phyloP scores from a whole-genome alignment of 1,284 basidiomycete genomes.

The Ustilago vetiveriae region DNA sequence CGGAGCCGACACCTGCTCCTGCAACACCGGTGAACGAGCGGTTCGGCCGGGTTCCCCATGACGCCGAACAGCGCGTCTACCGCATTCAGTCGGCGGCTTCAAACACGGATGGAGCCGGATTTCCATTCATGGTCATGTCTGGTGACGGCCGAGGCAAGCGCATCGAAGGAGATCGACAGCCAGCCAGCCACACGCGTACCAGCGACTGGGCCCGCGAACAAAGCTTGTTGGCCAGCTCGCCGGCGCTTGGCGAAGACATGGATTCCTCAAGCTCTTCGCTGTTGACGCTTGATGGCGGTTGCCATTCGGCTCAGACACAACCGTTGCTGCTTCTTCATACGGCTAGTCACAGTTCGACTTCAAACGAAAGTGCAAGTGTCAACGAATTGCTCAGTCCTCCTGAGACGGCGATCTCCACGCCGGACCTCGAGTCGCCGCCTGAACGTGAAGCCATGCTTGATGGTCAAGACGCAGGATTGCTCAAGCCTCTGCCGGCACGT shows the following conservation, averaged over 20 bases:
- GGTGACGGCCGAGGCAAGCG: background rate
- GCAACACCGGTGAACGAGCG: constrained; percentile 4
- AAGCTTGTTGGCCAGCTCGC: constrained; percentile 5
- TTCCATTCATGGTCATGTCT: constrained; percentile 16
- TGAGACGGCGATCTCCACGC: constrained; percentile 29
- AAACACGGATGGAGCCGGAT: background rate
- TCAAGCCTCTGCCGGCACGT: constrained; percentile 1
- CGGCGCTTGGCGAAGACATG: background rate
- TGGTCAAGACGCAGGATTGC: background rate
- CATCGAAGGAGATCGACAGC: background rate
- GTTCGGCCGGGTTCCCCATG: constrained; percentile 18
- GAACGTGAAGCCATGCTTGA: background rate
- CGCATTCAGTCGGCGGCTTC: constrained; percentile 10
- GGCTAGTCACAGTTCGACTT: constrained; percentile 23
- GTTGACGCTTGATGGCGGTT: background rate
- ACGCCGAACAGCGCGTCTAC: constrained; percentile 19
- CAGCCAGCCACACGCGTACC: constrained; percentile 23
- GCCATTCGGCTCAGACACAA: background rate
- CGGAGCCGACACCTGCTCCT: background rate
- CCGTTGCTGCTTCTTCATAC: constrained; percentile 16
- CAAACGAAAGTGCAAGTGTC: constrained; percentile 17
- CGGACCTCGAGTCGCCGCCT: constrained; percentile 26
- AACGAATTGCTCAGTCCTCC: constrained; percentile 28
- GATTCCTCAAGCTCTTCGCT: constrained; percentile 3
- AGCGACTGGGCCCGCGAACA: constrained; percentile 41